Evolutionary conservation across 2,329 filamentous ascomycete genomes (phyloP).

Genomic region (Corinectria fuckeliana): DNA sequence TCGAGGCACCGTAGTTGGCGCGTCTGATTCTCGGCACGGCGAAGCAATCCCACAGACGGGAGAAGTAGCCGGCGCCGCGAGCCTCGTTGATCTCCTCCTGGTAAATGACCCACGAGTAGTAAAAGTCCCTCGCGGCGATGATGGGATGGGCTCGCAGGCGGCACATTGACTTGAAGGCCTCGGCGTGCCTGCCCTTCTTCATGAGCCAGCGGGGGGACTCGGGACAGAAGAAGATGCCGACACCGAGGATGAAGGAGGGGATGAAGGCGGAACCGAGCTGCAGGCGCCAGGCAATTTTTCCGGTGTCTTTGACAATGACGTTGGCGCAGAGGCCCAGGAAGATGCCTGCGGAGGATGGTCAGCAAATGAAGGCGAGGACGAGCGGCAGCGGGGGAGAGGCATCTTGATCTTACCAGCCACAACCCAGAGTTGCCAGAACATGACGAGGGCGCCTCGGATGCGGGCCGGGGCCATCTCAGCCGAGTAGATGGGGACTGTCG

Average conservation of each 20-base stretch:
- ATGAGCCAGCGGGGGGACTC: slow-evolving; percentile 68
- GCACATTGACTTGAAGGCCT: slow-evolving; percentile 62
- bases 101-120: slow-evolving; percentile 52
- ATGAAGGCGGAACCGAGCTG: slow-evolving; percentile 66
- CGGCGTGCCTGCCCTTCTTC: slow-evolving; percentile 64
- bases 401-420: slow-evolving; percentile 17
- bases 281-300: slow-evolving; percentile 64
- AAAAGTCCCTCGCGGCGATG: slow-evolving; percentile 64
- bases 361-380: no score
- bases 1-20: slow-evolving; percentile 76
- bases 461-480: slow-evolving; percentile 72
- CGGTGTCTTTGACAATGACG: slow-evolving; percentile 59
- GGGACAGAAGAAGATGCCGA: slow-evolving; percentile 68
- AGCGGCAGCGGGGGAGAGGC: no score
- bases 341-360: slow-evolving; percentile 37
- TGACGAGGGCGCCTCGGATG: slow-evolving; percentile 76
- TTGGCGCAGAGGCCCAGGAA: slow-evolving; percentile 58
- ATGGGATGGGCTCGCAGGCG: slow-evolving; percentile 58
- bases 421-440: slow-evolving; percentile 69
- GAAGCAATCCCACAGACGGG: slow-evolving; percentile 60
- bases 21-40: slow-evolving; percentile 71
- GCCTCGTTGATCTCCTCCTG: slow-evolving; percentile 41
- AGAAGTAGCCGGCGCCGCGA: slow-evolving; percentile 39
- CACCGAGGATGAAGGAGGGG: slow-evolving; percentile 57
- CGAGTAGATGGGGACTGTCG: slow-evolving; percentile 72